Evolutionary conservation across 1,284 basidiomycete species (phyloP).

Genomic region (Ceratobasidium sp.): DNA sequence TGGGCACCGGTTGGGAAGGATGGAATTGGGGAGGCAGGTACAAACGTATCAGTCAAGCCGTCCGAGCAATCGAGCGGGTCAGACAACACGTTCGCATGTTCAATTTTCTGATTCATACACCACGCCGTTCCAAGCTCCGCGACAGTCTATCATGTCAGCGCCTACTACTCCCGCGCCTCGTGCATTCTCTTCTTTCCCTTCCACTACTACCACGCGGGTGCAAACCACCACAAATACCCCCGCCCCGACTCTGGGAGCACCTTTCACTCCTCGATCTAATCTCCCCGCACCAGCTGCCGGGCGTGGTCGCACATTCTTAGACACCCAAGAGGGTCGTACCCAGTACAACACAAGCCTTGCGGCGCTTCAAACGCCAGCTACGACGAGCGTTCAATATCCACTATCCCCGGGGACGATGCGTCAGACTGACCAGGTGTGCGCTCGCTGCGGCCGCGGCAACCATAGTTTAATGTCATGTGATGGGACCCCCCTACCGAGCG

Average conservation of each 20-base stretch:
- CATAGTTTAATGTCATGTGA: background rate
- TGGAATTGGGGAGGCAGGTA: too few relatives aligned
- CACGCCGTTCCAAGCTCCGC: too few relatives aligned
- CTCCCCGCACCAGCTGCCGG: background rate
- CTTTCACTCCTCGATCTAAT: background rate
- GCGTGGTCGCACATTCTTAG: background rate
- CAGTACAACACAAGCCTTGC: background rate
- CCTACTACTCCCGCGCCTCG: too few relatives aligned
- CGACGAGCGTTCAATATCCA: background rate
- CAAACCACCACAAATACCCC: too few relatives aligned
- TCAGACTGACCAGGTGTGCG: background rate
- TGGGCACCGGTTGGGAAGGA: too few relatives aligned
- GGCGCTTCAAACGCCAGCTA: background rate
- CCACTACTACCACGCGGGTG: too few relatives aligned
- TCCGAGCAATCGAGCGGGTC: too few relatives aligned
- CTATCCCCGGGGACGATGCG: background rate
- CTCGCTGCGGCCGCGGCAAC: background rate
- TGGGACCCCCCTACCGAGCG: background rate
- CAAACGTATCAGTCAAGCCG: too few relatives aligned
- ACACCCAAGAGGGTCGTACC: background rate
- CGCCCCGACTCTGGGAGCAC: background rate
- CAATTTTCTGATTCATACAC: too few relatives aligned
- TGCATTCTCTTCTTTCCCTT: too few relatives aligned
- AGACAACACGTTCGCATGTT: too few relatives aligned
- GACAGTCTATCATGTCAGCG: too few relatives aligned